Evolutionary conservation across 495 filamentous ascomycete species (phyloP).

Genomic region (Penicillium chermesinum): DNA sequence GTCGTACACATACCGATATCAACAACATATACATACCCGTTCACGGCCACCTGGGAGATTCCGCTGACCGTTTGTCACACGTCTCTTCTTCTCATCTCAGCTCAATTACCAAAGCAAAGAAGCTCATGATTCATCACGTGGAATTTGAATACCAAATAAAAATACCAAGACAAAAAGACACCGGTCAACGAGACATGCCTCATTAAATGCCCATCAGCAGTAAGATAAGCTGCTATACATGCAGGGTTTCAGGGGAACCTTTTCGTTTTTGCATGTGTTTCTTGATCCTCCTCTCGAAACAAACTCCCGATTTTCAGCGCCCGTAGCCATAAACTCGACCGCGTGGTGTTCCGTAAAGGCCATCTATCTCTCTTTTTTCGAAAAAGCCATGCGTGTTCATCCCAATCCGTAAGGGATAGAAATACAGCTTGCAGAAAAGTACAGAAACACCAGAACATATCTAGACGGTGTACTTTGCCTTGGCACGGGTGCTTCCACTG

Average conservation of each 20-base stretch:
- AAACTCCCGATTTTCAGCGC: background rate
- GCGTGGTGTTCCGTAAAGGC: background rate
- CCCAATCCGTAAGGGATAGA: background rate
- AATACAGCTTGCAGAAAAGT: background rate
- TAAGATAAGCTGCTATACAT: background rate
- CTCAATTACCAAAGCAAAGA: background rate
- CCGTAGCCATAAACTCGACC: background rate
- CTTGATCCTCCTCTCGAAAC: background rate
- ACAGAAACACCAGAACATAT: background rate
- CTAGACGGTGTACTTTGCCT: slow-evolving; percentile 87
- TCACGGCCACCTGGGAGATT: too few relatives aligned
- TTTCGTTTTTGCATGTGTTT: background rate
- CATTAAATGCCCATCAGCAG: background rate
- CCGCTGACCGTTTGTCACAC: too few relatives aligned
- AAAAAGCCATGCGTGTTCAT: background rate
- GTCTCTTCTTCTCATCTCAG: background rate
- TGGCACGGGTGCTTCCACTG: slow-evolving; percentile 86
- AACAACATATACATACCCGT: too few relatives aligned
- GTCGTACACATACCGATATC: too few relatives aligned
- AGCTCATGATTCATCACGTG: background rate
- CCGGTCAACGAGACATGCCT: background rate
- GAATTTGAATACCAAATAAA: background rate
- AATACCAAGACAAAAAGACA: slow-evolving; percentile 4
- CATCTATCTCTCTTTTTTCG: background rate
- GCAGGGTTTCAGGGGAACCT: background rate